A percentile compares a stretch with the other conserved stretches of the same genome.
Conservation (phyloP, 2,329 filamentous ascomycete species). For the Arthrobotrys entomopaga region DNA sequence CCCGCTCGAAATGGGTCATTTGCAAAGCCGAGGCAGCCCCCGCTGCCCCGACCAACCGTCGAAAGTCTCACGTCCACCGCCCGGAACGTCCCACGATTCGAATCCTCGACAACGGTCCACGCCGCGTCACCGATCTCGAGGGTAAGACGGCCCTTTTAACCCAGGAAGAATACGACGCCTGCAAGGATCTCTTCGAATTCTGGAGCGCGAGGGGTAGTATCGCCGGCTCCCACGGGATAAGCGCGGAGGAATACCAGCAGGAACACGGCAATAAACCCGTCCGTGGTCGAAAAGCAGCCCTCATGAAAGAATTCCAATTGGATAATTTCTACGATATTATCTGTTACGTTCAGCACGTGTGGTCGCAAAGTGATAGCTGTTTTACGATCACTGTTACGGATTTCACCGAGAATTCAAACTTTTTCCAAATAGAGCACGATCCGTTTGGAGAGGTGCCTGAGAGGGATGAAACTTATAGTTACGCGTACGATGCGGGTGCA, state of each 20-base stretch:
- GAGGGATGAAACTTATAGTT: constrained; percentile 28
- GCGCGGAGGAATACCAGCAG: constrained; percentile 17
- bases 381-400: constrained; percentile 38
- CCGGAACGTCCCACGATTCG: constrained; percentile 24
- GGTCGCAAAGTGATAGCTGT: neutral
- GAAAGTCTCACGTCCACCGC: constrained; percentile 11
- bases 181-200: constrained; percentile 42
- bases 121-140: constrained; percentile 17
- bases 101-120: constrained; percentile 29
- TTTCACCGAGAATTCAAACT: constrained; percentile 32
- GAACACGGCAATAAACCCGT: constrained; percentile 4
- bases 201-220: constrained; percentile 32
- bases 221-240: constrained; percentile 29
- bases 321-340: constrained; percentile 44
- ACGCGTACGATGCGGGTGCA: constrained; percentile 21
- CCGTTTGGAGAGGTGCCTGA: neutral
- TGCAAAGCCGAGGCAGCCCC: constrained; percentile 27
- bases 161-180: constrained; percentile 31
- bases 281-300: constrained; percentile 11
- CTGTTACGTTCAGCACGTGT: constrained; percentile 36
- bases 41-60: neutral
- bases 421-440: constrained; percentile 12
- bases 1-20: constrained; percentile 30
- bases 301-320: constrained; percentile 39
- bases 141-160: constrained; percentile 19